Evolutionary conservation across 140 eudicot species (phyloP).

Genomic region (Oenanthe javanica): DNA sequence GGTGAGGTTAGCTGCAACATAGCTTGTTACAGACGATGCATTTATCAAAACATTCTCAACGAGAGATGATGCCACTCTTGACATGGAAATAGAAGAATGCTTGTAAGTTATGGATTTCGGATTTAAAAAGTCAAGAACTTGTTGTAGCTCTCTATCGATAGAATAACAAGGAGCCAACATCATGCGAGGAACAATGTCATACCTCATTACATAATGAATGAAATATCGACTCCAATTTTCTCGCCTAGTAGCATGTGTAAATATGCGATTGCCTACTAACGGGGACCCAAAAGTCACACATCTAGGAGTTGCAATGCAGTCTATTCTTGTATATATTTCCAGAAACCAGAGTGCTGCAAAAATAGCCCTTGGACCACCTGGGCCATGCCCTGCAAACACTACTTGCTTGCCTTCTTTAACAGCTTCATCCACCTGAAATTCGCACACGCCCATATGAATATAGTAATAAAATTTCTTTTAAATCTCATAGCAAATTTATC

Average conservation of each 20-base stretch:
- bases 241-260: slow-evolving; percentile 36
- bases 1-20: slow-evolving; percentile 39
- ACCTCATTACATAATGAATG: slow-evolving; percentile 33
- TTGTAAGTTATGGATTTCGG: neutral
- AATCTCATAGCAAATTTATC: no score
- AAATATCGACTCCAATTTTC: slow-evolving; percentile 39
- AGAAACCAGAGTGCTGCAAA: slow-evolving; percentile 52
- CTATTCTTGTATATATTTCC: slow-evolving; percentile 28
- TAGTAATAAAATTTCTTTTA: no score
- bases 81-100: neutral
- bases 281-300: slow-evolving; percentile 65
- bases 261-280: slow-evolving; percentile 28
- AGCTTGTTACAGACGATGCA: slow-evolving; percentile 34
- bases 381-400: slow-evolving; percentile 50
- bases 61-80: slow-evolving; percentile 24
- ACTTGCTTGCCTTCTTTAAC: slow-evolving; percentile 24
- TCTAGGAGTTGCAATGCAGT: slow-evolving; percentile 13
- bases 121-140: slow-evolving; percentile 23
- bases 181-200: slow-evolving; percentile 46
- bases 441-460: no score
- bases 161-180: slow-evolving; percentile 36
- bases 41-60: slow-evolving; percentile 29
- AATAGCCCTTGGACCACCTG: slow-evolving; percentile 43
- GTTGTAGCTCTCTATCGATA: slow-evolving; percentile 22
- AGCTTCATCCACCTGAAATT: slow-evolving; percentile 42